Base-by-base conservation (phyloP, 2,329 filamentous ascomycete genomes). In the Monosporascus ibericus region DNA sequence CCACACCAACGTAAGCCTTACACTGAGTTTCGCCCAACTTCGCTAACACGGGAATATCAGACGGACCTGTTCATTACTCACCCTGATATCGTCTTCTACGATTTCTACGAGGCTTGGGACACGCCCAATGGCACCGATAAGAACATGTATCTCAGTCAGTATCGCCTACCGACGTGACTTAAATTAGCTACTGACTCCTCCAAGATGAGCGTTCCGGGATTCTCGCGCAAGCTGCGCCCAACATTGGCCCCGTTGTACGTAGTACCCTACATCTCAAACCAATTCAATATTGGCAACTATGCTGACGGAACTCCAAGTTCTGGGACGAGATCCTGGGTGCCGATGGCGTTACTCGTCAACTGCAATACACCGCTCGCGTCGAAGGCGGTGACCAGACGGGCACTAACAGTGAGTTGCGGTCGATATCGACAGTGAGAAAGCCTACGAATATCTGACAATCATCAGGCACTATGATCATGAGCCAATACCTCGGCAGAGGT, bases 341-440 rank as follows among this genome's bases (percentile, higher is more conserved):
- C 5, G 84, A 88, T 58, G 82, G 82, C 27, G 77, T 82, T 53
- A 75, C 78, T 6, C 77, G 84, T 44, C 80, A 85, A 58, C 70
- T 87, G 34, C 84, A 87, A 63, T 87, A 80, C 74, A 86, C 84
- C 7, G 79, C 82, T 39, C 78, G 84, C 58, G 81, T 86, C 38
- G 83, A 86, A 58, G 78, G 76, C 42, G 75, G 71, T 48, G 63
- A 66, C 48, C 55, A 59, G 42, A 67, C 68, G n/a, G 64, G 63
- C 34, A 65, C 58, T 44, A 66, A 64, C 48, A 65, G 64, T 66
- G 55, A 57, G 63, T 51, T 47, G 15, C 42, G 18, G n/a, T 3
- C 11, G n/a, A 27, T 38, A 6, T 42, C 17, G 9, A 5, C 17
- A n/a, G 2, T 3, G 15, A 48, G 7, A 25, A 30, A 24, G 3